Evolutionary conservation across 2,329 filamentous ascomycete genomes (phyloP).

Genomic region (Claviceps capensis): DNA sequence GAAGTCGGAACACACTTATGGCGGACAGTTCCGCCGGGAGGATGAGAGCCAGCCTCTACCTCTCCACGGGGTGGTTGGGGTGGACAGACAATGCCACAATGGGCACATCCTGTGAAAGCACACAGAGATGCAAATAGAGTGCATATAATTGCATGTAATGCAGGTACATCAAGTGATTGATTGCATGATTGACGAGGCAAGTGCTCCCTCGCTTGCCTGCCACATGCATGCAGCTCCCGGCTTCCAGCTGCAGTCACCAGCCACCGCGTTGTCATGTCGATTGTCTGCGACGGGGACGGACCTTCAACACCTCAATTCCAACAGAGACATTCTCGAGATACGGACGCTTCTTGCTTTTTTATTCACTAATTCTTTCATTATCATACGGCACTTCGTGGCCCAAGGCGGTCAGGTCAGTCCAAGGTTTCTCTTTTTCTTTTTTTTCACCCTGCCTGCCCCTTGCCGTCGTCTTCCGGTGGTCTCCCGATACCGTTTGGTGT

Average conservation of each 20-base stretch:
- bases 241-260: not conserved
- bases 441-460: not conserved
- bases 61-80: too few species aligned
- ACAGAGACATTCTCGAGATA: not conserved
- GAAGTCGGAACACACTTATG: too few species aligned
- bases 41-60: too few species aligned
- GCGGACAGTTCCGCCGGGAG: too few species aligned
- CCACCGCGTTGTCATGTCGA: not conserved
- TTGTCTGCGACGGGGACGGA: not conserved
- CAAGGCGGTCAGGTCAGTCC: not conserved
- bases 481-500: not conserved
- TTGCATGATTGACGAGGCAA: not conserved
- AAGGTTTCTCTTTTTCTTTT: not conserved
- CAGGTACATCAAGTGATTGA: not conserved
- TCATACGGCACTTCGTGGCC: not conserved
- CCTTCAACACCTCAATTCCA: not conserved
- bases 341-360: not conserved
- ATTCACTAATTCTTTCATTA: not conserved
- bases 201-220: not conserved
- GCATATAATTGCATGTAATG: not conserved
- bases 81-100: too few species aligned
- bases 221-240: not conserved
- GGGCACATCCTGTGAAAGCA: too few species aligned
- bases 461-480: not conserved
- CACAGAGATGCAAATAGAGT: too few species aligned